These are phyloP conservation scores for Alternaria dauci DNA, from an alignment of 2,329 filamentous ascomycete species.

Conservation along the genomic window DNA sequence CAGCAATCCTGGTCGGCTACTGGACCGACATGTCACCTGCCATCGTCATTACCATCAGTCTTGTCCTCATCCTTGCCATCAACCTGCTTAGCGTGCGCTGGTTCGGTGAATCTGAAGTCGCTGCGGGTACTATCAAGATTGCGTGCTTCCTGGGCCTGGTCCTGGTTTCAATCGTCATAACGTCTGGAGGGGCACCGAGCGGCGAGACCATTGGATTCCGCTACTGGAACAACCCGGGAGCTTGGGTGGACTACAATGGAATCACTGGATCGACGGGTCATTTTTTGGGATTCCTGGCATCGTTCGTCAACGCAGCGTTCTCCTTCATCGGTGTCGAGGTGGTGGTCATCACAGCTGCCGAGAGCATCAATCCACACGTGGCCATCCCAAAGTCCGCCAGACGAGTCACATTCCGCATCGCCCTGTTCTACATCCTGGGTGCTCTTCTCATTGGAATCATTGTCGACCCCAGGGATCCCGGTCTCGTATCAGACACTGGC, in stretches of 20 bases:
- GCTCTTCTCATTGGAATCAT: constrained; percentile 65
- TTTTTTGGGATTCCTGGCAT: constrained; percentile 66
- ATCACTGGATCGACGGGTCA: constrained; percentile 55
- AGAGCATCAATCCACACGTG: constrained; percentile 69
- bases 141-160: constrained; percentile 49
- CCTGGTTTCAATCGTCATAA: constrained; percentile 34
- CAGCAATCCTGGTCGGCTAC: constrained; percentile 50
- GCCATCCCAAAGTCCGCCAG: constrained; percentile 68
- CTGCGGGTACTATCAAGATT: constrained; percentile 51
- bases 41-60: constrained; percentile 62
- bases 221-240: constrained; percentile 72
- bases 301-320: constrained; percentile 58
- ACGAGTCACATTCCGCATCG: constrained; percentile 57
- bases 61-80: constrained; percentile 60
- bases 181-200: constrained; percentile 59
- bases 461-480: constrained; percentile 59
- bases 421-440: constrained; percentile 55
- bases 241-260: constrained; percentile 71
- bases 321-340: constrained; percentile 61
- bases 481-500: constrained; percentile 41
- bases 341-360: constrained; percentile 68
- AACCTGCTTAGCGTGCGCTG: constrained; percentile 61
- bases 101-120: constrained; percentile 60
- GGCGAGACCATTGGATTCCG: constrained; percentile 68
- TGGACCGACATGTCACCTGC: constrained; percentile 63